Base-by-base conservation (phyloP, 2,329 filamentous ascomycete species). In the Fusarium udum region DNA sequence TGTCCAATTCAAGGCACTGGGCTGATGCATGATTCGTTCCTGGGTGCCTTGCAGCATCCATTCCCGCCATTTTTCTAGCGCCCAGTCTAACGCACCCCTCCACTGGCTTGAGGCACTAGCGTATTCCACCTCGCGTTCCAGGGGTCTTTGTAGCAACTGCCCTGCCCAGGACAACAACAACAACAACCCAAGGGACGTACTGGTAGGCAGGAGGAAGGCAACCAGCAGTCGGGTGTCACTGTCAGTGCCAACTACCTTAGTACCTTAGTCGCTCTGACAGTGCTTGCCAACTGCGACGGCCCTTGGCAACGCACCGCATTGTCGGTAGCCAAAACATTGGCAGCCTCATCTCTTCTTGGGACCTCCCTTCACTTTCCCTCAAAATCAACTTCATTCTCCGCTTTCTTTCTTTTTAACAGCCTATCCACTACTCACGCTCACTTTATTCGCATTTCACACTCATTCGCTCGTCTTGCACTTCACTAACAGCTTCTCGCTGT, bases 271-370 rank as follows among this genome's bases (percentile, higher is more conserved):
- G 26, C 48, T 52, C 31, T 52, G 48, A 10, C 71, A 63, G 67
- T 74, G 71, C 67, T 42, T 61, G 63, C 60, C 67, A 69, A 57
- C 37, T 74, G 56, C n/a, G 48, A 62, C 24, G 49, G 39, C 28
- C 22, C 71, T 60, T 67, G 64, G 68, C 64, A 70, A 64, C n/a
- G 51, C 62, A 37, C 43, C 37, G 45, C 28, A 36, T 36, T 22
- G 34, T 45, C 61, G 68, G 39, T 45, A 67, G 68, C 66, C 72
- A 64, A 76, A 78, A 78, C 76, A 69, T 46, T 67, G 42, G 55
- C 71, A 78, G 71, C 75, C 71, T 78, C 76, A 78, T 73, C 74
- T 76, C 75, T 55, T 74, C 67, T 61, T 49, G 45, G 53, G 45
- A 56, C 48, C 52, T 53, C 49, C 73, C 69, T 72, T 68, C 48